Evolutionary conservation across 352 stramenopile species (phyloP), one percentile per base, ranked within the genome.

Genomic region (Pythium rhizo-oryzae): DNA sequence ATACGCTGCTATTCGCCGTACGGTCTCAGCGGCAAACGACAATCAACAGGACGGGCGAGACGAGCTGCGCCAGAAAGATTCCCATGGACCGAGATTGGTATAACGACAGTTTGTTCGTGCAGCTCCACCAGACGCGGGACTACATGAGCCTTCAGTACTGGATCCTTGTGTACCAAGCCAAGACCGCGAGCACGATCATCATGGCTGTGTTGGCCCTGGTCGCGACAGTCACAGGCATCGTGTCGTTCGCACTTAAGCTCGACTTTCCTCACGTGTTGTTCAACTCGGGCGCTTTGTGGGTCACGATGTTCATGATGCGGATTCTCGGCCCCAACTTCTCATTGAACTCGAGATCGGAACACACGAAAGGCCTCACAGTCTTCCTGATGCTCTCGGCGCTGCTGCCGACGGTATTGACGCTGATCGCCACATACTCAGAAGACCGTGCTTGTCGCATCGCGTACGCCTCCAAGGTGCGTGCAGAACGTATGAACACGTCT

Each of bases 401-500:
- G 35, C 53, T 94, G 11, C 86, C 86, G 0, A 88, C 83, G 4
- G 78, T 77, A 18, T 78, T 91, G 49, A 84, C 81, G 19, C 67
- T 94, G 11, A 80, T 89, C 57, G 84, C 86, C 8, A 93, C 83
- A 28, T 93, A 94, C 51, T 89, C 84, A 3, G 82, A 92, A 70
- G 86, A 94, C 59, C 82, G 86, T 39, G 81, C 82, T 2, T 73
- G 80, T 1, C 79, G 86, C 0, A 84, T 90, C 50, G 84, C 84
- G 8, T 94, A 92, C 59, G 83, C 81, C 0, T 91, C 81, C 0
- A 90, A 92, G 74, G 72, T 92, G 13, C 81, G 81, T 57, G 86
- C 84, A 0, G 84, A 94, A 51, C 81, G 86, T 8, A 87, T 94
- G 59, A 94, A 94, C 65, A 94, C 85, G 54, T 87, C 84, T 43